A percentile compares a stretch with the other conserved stretches of the same genome.
Conservation (phyloP, 179 eudicot species). For the Heliamphora pulchella region DNA sequence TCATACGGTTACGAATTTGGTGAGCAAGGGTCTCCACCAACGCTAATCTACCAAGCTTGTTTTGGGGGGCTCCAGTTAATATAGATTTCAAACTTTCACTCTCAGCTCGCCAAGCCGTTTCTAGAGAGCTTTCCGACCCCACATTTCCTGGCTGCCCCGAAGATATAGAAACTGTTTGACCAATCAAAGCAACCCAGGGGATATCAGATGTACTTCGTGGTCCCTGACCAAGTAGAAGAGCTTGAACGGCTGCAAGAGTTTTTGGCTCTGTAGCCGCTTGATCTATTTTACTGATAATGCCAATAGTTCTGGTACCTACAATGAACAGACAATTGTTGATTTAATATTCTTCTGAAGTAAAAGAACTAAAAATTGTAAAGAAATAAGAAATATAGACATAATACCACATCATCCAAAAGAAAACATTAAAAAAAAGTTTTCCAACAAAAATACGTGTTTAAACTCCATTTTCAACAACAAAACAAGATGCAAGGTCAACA, state of each 20-base stretch:
- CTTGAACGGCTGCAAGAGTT: constrained; percentile 96
- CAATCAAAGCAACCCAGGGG: constrained; percentile 98
- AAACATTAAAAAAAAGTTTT: background rate
- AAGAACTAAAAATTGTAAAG: background rate
- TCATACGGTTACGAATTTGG: constrained; percentile 92
- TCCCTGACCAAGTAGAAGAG: constrained; percentile 86
- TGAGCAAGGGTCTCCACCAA: constrained; percentile 88
- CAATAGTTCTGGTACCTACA: constrained; percentile 91
- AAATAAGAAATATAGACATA: background rate
- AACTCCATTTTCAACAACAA: background rate
- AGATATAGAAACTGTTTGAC: constrained; percentile 95
- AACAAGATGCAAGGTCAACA: constrained; percentile 15
- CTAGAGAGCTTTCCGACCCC: constrained; percentile 83
- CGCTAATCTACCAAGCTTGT: constrained; percentile 90
- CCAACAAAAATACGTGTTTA: background rate
- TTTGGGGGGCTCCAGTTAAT: constrained; percentile 83
- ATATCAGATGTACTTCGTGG: constrained; percentile 91
- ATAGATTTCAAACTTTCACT: constrained; percentile 97
- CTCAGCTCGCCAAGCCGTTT: constrained; percentile 99
- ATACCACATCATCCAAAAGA: background rate
- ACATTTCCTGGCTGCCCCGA: constrained; percentile 82
- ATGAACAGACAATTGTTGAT: constrained; percentile 5
- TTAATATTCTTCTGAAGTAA: background rate
- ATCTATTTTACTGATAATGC: constrained; percentile 95
- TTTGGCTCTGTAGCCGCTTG: constrained; percentile 93